phyloP scores from a whole-genome alignment of 2,329 filamentous ascomycete species.

The Huntiella moniliformis region DNA sequence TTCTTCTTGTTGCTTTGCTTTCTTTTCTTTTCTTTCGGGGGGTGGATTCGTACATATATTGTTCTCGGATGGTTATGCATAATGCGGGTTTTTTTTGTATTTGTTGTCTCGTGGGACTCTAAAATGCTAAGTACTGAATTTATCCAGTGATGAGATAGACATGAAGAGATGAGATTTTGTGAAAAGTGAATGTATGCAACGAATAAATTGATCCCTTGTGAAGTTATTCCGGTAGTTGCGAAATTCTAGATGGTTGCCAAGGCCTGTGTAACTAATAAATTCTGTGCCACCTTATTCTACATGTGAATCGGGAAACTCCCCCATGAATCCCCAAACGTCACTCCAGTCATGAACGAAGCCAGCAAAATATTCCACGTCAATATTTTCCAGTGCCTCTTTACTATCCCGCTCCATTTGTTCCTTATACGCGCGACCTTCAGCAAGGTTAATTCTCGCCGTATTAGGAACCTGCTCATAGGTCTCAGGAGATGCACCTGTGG shows the following conservation, averaged over 20 bases:
- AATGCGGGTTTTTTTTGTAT: background rate
- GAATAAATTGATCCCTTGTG: no score
- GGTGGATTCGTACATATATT: background rate
- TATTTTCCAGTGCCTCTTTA: background rate
- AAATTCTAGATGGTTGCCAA: no score
- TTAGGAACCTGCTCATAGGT: constrained; percentile 1
- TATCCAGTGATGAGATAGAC: constrained; percentile 15
- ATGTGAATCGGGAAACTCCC: background rate
- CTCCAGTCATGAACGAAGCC: constrained; percentile 7
- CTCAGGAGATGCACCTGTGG: constrained; percentile 1
- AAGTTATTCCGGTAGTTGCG: no score
- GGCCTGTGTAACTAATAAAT: no score
- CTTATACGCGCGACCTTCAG: background rate
- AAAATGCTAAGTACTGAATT: no score
- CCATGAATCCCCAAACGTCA: constrained; percentile 9
- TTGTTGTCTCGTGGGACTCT: constrained; percentile 11
- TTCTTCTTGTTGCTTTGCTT: background rate
- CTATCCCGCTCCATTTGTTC: background rate
- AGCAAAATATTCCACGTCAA: background rate
- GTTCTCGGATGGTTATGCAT: no score
- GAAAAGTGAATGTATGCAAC: background rate
- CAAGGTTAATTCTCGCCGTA: constrained; percentile 3
- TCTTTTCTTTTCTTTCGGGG: background rate
- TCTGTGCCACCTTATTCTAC: no score
- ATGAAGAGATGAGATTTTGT: background rate